Conservation (phyloP, 192 early-diverging fungal genomes). For the Coemansia umbellata region DNA sequence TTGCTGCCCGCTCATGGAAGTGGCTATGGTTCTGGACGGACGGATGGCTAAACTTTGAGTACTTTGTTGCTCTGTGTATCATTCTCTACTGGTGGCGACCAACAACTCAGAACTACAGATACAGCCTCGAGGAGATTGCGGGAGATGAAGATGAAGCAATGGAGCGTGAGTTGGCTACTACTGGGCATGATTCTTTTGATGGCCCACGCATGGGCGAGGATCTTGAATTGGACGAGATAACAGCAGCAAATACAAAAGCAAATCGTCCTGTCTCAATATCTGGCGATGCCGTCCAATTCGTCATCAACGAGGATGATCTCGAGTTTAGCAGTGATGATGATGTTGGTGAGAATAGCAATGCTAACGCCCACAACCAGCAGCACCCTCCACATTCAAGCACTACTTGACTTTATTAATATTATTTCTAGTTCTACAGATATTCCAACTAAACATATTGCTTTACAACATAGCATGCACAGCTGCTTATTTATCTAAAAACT, state of each 20-base stretch:
- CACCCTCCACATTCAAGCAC: too few relatives aligned
- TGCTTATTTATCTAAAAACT: too few relatives aligned
- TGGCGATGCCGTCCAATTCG: constrained; percentile 38
- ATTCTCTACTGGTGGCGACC: constrained; percentile 92
- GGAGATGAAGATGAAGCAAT: constrained; percentile 69
- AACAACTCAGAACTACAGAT: constrained; percentile 84
- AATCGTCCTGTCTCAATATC: constrained; percentile 10
- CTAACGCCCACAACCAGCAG: background rate
- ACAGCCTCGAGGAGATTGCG: constrained; percentile 81
- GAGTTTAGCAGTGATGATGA: constrained; percentile 26
- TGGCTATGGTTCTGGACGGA: constrained; percentile 90
- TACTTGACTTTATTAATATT: too few relatives aligned
- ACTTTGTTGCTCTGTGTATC: constrained; percentile 70
- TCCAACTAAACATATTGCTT: too few relatives aligned
- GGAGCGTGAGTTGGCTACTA: constrained; percentile 50
- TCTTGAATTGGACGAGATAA: constrained; percentile 37
- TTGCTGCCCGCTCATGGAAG: constrained; percentile 76
- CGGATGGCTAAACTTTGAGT: constrained; percentile 88
- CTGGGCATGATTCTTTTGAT: constrained; percentile 30
- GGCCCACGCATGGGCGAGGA: constrained; percentile 46
- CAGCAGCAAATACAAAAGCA: background rate
- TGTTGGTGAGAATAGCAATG: background rate
- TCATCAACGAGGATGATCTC: constrained; percentile 35
- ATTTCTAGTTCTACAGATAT: too few relatives aligned
- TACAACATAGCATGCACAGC: too few relatives aligned